Base-by-base conservation (phyloP, 2,329 filamentous ascomycete genomes). In the Atkinsonella texensis region DNA sequence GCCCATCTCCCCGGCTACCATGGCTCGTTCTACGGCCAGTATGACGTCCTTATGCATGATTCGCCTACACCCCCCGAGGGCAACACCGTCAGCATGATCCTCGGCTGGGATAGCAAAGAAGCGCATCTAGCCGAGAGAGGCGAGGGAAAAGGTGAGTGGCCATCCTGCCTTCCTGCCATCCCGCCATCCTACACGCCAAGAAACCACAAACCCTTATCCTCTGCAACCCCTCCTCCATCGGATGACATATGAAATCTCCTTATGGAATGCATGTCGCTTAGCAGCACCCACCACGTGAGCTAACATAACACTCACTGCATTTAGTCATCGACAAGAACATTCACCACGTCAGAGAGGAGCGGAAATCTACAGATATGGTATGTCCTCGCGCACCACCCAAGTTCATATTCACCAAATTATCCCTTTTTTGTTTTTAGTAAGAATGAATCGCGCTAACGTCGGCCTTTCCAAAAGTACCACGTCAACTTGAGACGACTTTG, bases 71-170 rank as follows among this genome's bases (percentile, higher is more conserved):
- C 59, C 11, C 58, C 63, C 23, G 58, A 61, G 46, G 65, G 61
- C 2, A 59, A 58, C 33, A 63, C 65, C 12, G 65, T 62, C 13
- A 58, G 63, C 50, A 56, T 68, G 53, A 52, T 71, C 23, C 53
- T 70, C 39, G 69, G 69, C 5, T 71, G 69, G 69, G 67, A 71
- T 17, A 67, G 63, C 53, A 67, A 62, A 54, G 65, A 67, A 40
- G 68, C 63, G 18, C 69, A 71, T 56, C 41, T 67, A 33, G 59
- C 62, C 15, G 58, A 68, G 50, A 63, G 61, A 32, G 63, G 60
- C 23, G 58, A 59, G 15, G 62, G 59, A 10, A 66, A 61, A 50
- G 53, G 65, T 66, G 54, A 48, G 64, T 55, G 5, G 4, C 18
- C 20, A 42, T n/a, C 17, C 2, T 8, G 9, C 40, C 10, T 10